phyloP scores from a whole-genome alignment of 768 basidiomycete species.

The Baorangia bicolor region DNA sequence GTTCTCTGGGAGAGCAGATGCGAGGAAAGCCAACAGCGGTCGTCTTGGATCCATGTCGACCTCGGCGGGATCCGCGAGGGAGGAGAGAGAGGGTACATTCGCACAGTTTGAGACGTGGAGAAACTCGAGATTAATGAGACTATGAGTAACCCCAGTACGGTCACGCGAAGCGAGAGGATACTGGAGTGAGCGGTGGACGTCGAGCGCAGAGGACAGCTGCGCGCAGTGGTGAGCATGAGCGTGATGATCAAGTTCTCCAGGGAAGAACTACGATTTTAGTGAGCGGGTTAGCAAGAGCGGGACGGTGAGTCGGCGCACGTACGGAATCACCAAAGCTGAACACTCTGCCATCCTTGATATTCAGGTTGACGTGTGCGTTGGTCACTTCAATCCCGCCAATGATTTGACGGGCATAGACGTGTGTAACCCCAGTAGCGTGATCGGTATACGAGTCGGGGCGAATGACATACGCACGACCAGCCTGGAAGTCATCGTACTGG shows the following conservation, averaged over 20 bases:
- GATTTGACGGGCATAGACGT: conserved; percentile 84
- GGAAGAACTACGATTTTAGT: conserved; percentile 60
- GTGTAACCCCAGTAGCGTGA: conserved; percentile 75
- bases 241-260: conserved; percentile 51
- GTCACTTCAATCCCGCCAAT: conserved; percentile 84
- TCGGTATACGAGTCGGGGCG: conserved; percentile 89
- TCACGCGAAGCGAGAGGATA: conserved; percentile 7
- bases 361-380: conserved; percentile 92
- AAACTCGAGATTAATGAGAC: conserved; percentile 37
- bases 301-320: conserved; percentile 28
- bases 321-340: conserved; percentile 89
- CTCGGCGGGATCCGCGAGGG: conserved; percentile 22
- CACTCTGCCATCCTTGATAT: conserved; percentile 80
- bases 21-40: conserved; percentile 78
- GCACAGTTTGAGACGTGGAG: conserved; percentile 59
- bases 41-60: conserved; percentile 41
- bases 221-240: conserved; percentile 58
- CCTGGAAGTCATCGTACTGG: conserved; percentile 36
- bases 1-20: conserved; percentile 60
- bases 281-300: conserved; percentile 7
- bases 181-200: conserved; percentile 30
- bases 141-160: conserved; percentile 13
- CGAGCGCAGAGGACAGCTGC: conserved; percentile 36
- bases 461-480: conserved; percentile 51
- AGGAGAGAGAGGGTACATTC: conserved; percentile 33